Base-by-base conservation (phyloP, 345 rosid genomes). In the Brassica incana region DNA sequence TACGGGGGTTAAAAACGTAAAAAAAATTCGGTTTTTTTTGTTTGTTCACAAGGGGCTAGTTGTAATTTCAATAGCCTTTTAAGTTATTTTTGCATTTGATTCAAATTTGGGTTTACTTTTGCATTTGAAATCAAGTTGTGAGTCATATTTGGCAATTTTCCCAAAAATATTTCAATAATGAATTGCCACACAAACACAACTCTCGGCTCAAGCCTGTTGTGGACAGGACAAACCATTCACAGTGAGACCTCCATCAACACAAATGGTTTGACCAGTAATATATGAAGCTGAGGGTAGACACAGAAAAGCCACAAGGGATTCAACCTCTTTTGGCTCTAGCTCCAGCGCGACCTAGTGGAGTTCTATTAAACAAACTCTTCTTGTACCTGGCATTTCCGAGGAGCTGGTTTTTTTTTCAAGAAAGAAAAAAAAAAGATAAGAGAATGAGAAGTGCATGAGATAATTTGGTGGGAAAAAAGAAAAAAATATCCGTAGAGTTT, bases 221-320 rank as follows among this genome's bases (percentile, higher is more conserved):
- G 56, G 71, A 25, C 54, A 71, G 6, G 76, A 71, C 59, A 85
- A 84, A n/a, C 85, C 87, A 35, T 86, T 83, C 7, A 77, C 81
- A 0, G 84, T 84, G 29, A 81, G 3, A 23, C 90, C 88, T 59
- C 89, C 91, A 65, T 86, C 91, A 14, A 86, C 77, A 30, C 84
- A 72, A 32, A 85, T 87, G 65, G 84, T 74, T 29, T 90, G 91
- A 14, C 91, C 92, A 0, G 87, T 86, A 4, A 87, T 85, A 77
- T 88, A 90, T 0, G 93, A 88, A 30, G 91, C 87, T 20, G 85
- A 86, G 1, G 90, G 88, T 36, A 88, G 71, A 79, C 90, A 86
- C 23, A 90, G 73, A 76, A 84, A 88, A 7, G 71, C 88, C 63
- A 82, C 92, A 5, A 84, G 14, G 3, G 86, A 69, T 16, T 92